Evolutionary conservation across 2,329 filamentous ascomycete species (phyloP), one percentile per base, ranked within the genome.

Genomic region (Mycogone perniciosa): DNA sequence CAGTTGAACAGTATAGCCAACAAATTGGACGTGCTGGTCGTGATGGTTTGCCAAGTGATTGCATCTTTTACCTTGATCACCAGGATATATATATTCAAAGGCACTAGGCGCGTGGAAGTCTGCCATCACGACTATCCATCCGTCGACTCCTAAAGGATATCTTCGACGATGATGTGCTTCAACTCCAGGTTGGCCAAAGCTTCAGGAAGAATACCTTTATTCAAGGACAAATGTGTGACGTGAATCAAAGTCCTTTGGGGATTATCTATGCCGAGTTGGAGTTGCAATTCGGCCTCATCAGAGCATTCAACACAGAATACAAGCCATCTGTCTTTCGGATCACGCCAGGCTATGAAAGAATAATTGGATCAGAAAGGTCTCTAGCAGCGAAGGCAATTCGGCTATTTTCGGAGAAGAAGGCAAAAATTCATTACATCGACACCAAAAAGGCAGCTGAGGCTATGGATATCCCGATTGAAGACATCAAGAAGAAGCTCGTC

Each of bases 61-160:
- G 81, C 59, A 72, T 82, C 65, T 71, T 82, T 40, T 82, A 77
- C 54, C 67, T 84, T 3, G 80, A 77, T 38, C 71, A 70, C 0
- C 73, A 79, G 39, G 80, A 84, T 55, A 76, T 81, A 38, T 76
- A 80, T 59, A 60, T 82, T 9, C 73, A 75, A 8, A 81, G 85
- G 55, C 75, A 77, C 54, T 83, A 84, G 59, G 75, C 79, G 0
- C 72, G 80, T 6, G 78, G 80, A 0, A 80, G 84, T 53, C 64
- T 84, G 1, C 81, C 81, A 0, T 81, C 80, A 3, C 66, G 65
- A 0, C 60, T 67, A 6, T 79, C 77, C 0, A 62, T 85, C 0
- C 64, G 62, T 4, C 59, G 62, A 0, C 64, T 84, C 0, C 62
- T 85, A 2, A 59, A 70, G 6, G 72, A 81, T 2, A 70, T 84